Base-by-base conservation (phyloP, 345 rosid genomes). In the Cardamine chenopodiifolia region DNA sequence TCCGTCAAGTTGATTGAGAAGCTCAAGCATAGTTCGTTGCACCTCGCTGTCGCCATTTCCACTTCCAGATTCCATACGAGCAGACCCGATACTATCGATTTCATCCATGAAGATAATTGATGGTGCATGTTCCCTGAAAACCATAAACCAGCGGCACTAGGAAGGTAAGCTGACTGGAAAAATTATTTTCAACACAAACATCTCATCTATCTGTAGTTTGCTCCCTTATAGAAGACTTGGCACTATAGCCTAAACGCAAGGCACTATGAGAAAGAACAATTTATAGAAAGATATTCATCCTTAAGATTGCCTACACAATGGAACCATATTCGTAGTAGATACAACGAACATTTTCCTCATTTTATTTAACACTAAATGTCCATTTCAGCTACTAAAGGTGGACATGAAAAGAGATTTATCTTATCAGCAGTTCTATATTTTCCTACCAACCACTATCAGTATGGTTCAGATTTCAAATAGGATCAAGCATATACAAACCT, bases 31-130 rank as follows among this genome's bases (percentile, higher is more conserved):
- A 75, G 99, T 92, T 15, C 99, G 66, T 76, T 92, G 98, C 68
- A 92, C 99, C 83, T 96, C 98, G 78, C 97, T 92, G 76, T 96
- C 99, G 49, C 99, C 97, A 71, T 89, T 96, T 45, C 99, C 98
- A 78, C 99, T 96, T 31, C 99, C 99, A 83, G 99, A 96, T 79
- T 96, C 99, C 98, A 96, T 96, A 79, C 99, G 87, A 70, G 99
- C 90, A 71, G 99, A 96, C 71, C 98, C 99, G 17, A 96, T 96
- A 74, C 99, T 92, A 74, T 96, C 99, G 4, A 96, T 96, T 80
- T 90, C 98, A 56, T 96, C 98, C 99, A 96, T 96, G 81, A 90
- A 96, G 58, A 96, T 96, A 74, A 92, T 96, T 3, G 99, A 96
- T 39, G 99, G 99, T 58, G 94, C 90, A 57, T 96, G 99, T 75